Conservation (phyloP, 2,329 filamentous ascomycete species). For the Mycosphaerelloides madeirae region DNA sequence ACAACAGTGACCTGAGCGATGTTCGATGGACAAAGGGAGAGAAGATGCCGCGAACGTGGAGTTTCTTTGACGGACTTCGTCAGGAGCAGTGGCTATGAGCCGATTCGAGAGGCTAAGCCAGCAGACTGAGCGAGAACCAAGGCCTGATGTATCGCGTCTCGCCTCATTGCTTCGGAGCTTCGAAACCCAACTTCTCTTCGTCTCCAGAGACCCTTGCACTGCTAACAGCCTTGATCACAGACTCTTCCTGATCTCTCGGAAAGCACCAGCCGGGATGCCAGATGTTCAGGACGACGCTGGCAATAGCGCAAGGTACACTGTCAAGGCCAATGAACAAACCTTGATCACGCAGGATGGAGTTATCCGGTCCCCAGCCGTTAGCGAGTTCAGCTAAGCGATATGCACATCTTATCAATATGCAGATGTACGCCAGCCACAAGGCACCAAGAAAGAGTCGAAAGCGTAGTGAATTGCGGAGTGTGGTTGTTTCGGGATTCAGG, state of each 20-base stretch:
- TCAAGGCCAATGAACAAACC: slow-evolving; percentile 30
- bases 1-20: no score
- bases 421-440: slow-evolving; percentile 22
- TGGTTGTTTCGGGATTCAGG: slow-evolving; percentile 22
- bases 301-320: slow-evolving; percentile 30
- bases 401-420: slow-evolving; percentile 27
- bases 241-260: slow-evolving; percentile 17
- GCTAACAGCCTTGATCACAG: no score
- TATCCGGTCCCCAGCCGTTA: slow-evolving; percentile 22
- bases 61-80: no score
- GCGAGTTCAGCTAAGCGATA: slow-evolving; percentile 30
- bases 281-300: slow-evolving; percentile 27
- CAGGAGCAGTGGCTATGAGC: no score
- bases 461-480: slow-evolving; percentile 33
- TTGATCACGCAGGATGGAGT: slow-evolving; percentile 24
- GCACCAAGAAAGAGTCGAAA: slow-evolving; percentile 29
- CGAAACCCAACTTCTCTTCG: no score
- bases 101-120: no score
- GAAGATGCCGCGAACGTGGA: no score
- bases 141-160: no score
- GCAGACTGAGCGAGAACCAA: no score
- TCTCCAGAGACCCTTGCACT: no score
- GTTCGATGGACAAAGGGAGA: no score
- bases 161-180: no score
- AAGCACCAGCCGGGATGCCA: slow-evolving; percentile 33